These are phyloP conservation scores for Pharnaceum exiguum DNA, from an alignment of 148 eudicot species.

Conservation along the genomic window DNA sequence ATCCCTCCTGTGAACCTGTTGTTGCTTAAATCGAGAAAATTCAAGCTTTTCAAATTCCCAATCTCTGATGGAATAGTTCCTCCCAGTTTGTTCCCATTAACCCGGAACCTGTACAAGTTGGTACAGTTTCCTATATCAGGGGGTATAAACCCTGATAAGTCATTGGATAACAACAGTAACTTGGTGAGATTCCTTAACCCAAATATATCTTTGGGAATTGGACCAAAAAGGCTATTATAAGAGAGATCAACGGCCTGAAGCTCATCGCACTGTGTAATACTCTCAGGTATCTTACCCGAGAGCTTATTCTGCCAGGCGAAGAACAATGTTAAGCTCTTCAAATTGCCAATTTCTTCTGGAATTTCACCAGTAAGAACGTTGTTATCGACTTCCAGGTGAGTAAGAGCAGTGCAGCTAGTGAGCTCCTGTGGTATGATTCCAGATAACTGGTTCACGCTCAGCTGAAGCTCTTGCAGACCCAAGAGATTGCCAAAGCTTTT, in stretches of 20 bases:
- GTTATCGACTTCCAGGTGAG: constrained; percentile 85
- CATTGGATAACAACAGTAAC: constrained; percentile 67
- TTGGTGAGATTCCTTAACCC: constrained; percentile 64
- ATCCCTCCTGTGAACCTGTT: constrained; percentile 64
- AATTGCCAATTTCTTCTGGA: constrained; percentile 53
- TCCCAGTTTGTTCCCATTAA: constrained; percentile 56
- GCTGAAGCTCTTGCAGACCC: constrained; percentile 61
- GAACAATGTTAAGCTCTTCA: constrained; percentile 66
- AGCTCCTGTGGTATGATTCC: constrained; percentile 72
- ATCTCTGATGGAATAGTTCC: constrained; percentile 89
- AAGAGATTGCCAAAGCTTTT: constrained; percentile 50
- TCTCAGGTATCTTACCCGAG: constrained; percentile 67
- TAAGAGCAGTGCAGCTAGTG: constrained; percentile 58
- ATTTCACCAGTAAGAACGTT: constrained; percentile 70
- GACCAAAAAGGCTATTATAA: constrained; percentile 63
- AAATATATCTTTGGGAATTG: constrained; percentile 63
- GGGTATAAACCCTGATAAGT: constrained; percentile 76
- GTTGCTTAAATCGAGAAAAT: constrained; percentile 74
- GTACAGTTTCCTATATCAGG: constrained; percentile 79
- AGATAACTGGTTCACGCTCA: constrained; percentile 66
- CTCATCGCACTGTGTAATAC: constrained; percentile 56
- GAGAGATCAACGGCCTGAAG: constrained; percentile 89
- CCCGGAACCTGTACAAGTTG: constrained; percentile 73
- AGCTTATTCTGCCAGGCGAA: constrained; percentile 93
- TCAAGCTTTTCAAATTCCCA: constrained; percentile 59